Base-by-base conservation (phyloP, 352 stramenopile species). In the Globisporangium paroecandrum region DNA sequence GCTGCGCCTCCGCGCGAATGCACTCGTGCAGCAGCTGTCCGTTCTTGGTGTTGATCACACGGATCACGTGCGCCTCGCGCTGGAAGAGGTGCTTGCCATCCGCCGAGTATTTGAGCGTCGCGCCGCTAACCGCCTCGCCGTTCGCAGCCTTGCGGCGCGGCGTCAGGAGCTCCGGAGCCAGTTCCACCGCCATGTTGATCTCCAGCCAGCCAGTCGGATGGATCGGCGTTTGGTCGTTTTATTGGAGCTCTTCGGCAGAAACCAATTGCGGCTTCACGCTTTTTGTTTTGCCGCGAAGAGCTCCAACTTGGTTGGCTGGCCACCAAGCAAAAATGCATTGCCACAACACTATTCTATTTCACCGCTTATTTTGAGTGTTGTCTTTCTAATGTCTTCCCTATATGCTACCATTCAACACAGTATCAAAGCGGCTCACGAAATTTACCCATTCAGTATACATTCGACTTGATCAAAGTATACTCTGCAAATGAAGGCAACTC, bases 21-120 rank as follows among this genome's bases (percentile, higher is more conserved):
- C 83, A 91, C 68, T 93, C 81, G 70, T 95, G 82, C 66, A 94
- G 72, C 34, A 92, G 70, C 53, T 89, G 82, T 7, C 87, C 87
- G 66, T 82, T 95, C 66, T 81, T 80, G 58, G 81, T 77, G 70
- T 89, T 82, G 36, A 90, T 74, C 49, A 94, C 84, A 57, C 82
- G 83, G 12, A 95, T 70, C 55, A 87, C 79, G 67, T 91, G 79
- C n/a, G 77, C 80, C 38, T 93, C 82, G 61, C 82, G 81, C 74
- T 93, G 82, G 76, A 94, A 95, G 29, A 95, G 72, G 68, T 86
- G 86, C 68, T 83, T 88, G 20, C 81, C 85, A 68, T 93, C 83
- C 3, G 68, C 55, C 15, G 87, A 90, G 66, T 90, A 92, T 49
- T 78, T 64, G 55, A 94, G 76, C 64, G 78, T 64, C 12, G 78